phyloP scores from a whole-genome alignment of 2,329 filamentous ascomycete genomes.

The Cladophialophora exuberans region DNA sequence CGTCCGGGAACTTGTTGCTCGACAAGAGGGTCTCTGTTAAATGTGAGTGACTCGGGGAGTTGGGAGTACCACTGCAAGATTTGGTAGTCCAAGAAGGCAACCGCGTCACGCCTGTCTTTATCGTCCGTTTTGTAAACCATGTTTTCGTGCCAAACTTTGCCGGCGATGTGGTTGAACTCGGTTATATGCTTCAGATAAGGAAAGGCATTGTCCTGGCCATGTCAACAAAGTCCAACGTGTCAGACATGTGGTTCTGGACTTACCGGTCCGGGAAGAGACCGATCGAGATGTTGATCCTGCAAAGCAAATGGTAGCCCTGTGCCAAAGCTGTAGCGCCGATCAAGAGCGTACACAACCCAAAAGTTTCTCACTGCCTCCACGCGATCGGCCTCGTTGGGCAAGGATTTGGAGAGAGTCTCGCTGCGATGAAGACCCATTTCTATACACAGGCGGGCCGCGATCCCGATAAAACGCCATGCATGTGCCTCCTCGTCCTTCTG shows the following conservation, averaged over 20 bases:
- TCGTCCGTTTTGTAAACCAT: slow-evolving; percentile 68
- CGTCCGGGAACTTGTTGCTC: slow-evolving; percentile 51
- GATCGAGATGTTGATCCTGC: slow-evolving; percentile 84
- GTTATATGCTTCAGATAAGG: slow-evolving; percentile 86
- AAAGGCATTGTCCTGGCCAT: slow-evolving; percentile 45
- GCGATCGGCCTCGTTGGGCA: slow-evolving; percentile 70
- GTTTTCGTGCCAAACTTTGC: slow-evolving; percentile 84
- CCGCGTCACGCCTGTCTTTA: slow-evolving; percentile 71
- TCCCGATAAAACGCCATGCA: slow-evolving; percentile 84
- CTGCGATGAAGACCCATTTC: slow-evolving; percentile 82
- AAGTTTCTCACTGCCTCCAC: slow-evolving; percentile 72
- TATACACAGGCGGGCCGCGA: slow-evolving; percentile 77
- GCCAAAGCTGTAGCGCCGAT: slow-evolving; percentile 84
- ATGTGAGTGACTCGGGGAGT: slow-evolving; percentile 66
- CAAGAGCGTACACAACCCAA: slow-evolving; percentile 84
- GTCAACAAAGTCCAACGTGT: slow-evolving; percentile 18
- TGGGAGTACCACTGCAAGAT: slow-evolving; percentile 84
- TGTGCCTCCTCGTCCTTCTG: slow-evolving; percentile 82
- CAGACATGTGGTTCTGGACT: slow-evolving; percentile 26
- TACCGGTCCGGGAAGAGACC: slow-evolving; percentile 77
- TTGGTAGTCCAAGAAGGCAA: slow-evolving; percentile 79
- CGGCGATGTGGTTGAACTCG: slow-evolving; percentile 77
- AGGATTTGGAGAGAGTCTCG: slow-evolving; percentile 69
- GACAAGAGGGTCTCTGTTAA: slow-evolving; percentile 58
- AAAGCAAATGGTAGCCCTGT: slow-evolving; percentile 84